These are phyloP conservation scores for Apiospora pterosperma DNA, from an alignment of 2,329 filamentous ascomycete genomes.

Conservation along the genomic window DNA sequence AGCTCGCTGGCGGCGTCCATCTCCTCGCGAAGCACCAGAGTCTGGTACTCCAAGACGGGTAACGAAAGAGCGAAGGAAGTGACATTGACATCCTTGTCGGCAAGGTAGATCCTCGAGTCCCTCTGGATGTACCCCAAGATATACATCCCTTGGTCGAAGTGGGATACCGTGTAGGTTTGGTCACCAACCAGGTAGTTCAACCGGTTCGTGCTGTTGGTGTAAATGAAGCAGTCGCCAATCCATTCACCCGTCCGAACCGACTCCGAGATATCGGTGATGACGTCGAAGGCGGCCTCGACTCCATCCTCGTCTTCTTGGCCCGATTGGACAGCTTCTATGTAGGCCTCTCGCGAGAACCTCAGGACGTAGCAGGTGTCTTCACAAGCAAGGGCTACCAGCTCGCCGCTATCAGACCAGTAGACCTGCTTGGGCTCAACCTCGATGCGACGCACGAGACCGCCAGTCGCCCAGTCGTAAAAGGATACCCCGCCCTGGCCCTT, in stretches of 20 bases:
- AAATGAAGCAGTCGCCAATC: conserved; percentile 99
- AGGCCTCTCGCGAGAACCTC: conserved; percentile 85
- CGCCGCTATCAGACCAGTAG: conserved; percentile 97
- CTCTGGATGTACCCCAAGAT: conserved; percentile 91
- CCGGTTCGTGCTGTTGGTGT: conserved; percentile 94
- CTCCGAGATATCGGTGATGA: conserved; percentile 93
- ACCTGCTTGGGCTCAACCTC: conserved; percentile 73
- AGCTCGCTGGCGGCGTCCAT: conserved; percentile 88
- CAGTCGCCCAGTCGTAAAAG: conserved; percentile 94
- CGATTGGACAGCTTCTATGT: conserved; percentile 75
- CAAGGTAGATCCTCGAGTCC: conserved; percentile 91
- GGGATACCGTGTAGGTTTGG: conserved; percentile 95
- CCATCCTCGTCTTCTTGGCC: conserved; percentile 86
- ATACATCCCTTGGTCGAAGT: conserved; percentile 95
- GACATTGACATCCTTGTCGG: conserved; percentile 91
- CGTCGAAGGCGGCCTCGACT: conserved; percentile 92
- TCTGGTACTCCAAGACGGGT: conserved; percentile 94
- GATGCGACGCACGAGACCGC: conserved; percentile 85
- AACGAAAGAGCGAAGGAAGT: conserved; percentile 89
- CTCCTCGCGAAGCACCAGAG: conserved; percentile 87
- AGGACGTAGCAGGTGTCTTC: conserved; percentile 95
- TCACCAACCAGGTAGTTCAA: conserved; percentile 97
- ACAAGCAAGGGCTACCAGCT: conserved; percentile 87
- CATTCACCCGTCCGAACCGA: conserved; percentile 92
- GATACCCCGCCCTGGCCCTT: conserved; percentile 93